A percentile compares a stretch with the other conserved stretches of the same genome.
Evolutionary conservation across 73 alveolate genomes (phyloP).

Genomic region (Tetrahymena elliotti): DNA sequence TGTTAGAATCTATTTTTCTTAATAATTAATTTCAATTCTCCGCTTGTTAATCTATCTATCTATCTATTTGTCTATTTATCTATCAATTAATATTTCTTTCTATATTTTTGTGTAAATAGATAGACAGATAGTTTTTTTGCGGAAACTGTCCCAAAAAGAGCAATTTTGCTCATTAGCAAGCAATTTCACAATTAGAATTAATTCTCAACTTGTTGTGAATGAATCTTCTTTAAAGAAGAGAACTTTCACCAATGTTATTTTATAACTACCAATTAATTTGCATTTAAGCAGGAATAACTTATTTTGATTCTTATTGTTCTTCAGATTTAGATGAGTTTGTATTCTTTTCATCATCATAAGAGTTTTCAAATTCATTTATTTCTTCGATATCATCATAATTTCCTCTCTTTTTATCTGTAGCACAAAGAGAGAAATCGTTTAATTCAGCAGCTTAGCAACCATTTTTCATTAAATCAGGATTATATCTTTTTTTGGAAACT

Average conservation of each 20-base stretch:
- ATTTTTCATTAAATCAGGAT: neutral
- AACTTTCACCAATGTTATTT: neutral
- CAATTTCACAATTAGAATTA: neutral
- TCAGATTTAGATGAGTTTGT: neutral
- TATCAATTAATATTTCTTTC: too few relatives aligned
- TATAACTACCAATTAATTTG: neutral
- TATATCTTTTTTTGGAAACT: neutral
- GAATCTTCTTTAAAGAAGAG: neutral
- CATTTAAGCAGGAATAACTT: neutral
- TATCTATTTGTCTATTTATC: too few relatives aligned
- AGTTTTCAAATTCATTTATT: neutral
- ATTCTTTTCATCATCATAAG: neutral
- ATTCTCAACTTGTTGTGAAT: neutral
- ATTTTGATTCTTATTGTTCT: neutral
- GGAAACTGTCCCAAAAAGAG: neutral
- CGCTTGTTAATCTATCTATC: neutral
- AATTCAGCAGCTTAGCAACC: neutral
- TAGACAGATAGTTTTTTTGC: neutral
- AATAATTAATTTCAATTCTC: neutral
- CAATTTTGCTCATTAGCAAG: neutral
- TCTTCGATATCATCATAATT: neutral
- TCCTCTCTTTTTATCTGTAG: neutral
- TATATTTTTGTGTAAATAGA: neutral
- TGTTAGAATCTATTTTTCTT: neutral
- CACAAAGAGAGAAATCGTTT: neutral